These are phyloP conservation scores for Agaricus bisporus DNA, from an alignment of 768 basidiomycete genomes.

Conservation along the genomic window DNA sequence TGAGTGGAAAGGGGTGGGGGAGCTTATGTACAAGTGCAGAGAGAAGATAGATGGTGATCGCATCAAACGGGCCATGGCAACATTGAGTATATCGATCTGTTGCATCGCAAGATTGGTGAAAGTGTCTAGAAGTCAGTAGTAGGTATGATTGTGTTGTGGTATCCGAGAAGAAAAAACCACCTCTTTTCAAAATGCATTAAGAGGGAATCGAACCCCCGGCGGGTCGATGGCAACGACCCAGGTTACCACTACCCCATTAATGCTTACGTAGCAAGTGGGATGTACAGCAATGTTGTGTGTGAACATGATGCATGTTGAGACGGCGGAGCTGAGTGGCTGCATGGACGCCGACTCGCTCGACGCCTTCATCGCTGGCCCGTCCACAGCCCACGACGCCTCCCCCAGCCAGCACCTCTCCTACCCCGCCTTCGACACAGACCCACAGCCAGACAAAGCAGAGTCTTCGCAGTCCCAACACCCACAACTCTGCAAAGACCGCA, in stretches of 20 bases:
- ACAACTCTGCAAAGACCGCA: constrained; percentile 54
- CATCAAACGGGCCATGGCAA: not conserved
- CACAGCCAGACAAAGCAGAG: not conserved
- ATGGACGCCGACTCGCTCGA: constrained; percentile 9
- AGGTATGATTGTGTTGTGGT: not conserved
- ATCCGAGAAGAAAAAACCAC: not conserved
- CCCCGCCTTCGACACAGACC: not conserved
- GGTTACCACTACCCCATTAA: constrained; percentile 18
- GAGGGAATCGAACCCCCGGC: constrained; percentile 86
- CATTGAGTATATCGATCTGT: not conserved
- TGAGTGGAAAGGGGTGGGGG: constrained; percentile 6
- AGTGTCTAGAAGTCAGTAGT: too few species aligned
- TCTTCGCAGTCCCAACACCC: not conserved
- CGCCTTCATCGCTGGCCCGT: constrained; percentile 2
- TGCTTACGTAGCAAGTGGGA: not conserved
- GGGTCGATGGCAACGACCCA: constrained; percentile 44
- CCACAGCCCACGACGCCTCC: not conserved
- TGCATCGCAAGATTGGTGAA: not conserved
- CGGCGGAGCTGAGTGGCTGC: not conserved
- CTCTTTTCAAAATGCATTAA: constrained; percentile 78
- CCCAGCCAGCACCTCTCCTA: constrained; percentile 5
- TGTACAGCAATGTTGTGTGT: too few species aligned
- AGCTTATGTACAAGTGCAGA: not conserved
- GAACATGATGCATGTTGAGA: too few species aligned
- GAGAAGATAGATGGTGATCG: not conserved